phyloP scores from a whole-genome alignment of 176 grass and related monocot genomes.

The Bothriochloa decipiens region DNA sequence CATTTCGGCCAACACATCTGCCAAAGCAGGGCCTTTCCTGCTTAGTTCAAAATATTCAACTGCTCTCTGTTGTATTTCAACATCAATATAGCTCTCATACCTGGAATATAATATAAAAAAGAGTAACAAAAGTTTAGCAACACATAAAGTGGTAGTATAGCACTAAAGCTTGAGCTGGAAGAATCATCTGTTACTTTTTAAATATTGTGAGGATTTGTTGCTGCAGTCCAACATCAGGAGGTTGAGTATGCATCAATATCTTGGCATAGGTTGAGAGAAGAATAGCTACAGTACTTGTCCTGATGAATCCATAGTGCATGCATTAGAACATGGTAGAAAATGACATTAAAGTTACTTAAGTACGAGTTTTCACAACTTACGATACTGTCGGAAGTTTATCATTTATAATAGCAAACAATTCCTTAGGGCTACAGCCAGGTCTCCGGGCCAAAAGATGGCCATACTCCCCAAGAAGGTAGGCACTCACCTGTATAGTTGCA shows the following conservation, averaged over 20 bases:
- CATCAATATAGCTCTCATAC: slow-evolving; percentile 98
- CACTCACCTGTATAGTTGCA: slow-evolving; percentile 72
- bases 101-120: slow-evolving; percentile 47
- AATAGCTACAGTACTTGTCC: slow-evolving; percentile 92
- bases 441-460: slow-evolving; percentile 92
- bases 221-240: slow-evolving; percentile 86
- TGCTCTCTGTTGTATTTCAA: slow-evolving; percentile 98
- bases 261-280: slow-evolving; percentile 95
- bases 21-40: slow-evolving; percentile 86
- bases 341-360: slow-evolving; percentile 38
- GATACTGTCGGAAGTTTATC: slow-evolving; percentile 93
- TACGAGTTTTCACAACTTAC: slow-evolving; percentile 58
- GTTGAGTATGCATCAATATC: slow-evolving; percentile 92
- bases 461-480: slow-evolving; percentile 99
- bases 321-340: slow-evolving; percentile 25
- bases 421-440: slow-evolving; percentile 95
- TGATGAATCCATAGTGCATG: slow-evolving; percentile 46
- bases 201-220: slow-evolving; percentile 90
- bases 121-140: slow-evolving; percentile 19
- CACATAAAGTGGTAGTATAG: slow-evolving; percentile 28
- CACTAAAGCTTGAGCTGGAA: slow-evolving; percentile 32
- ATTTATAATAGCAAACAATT: slow-evolving; percentile 90
- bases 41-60: slow-evolving; percentile 95
- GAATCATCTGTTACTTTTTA: slow-evolving; percentile 68
- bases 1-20: slow-evolving; percentile 98